Evolutionary conservation across 495 filamentous ascomycete genomes (phyloP), one percentile per base, ranked within the genome.

Genomic region (Neurospora tetrasperma): DNA sequence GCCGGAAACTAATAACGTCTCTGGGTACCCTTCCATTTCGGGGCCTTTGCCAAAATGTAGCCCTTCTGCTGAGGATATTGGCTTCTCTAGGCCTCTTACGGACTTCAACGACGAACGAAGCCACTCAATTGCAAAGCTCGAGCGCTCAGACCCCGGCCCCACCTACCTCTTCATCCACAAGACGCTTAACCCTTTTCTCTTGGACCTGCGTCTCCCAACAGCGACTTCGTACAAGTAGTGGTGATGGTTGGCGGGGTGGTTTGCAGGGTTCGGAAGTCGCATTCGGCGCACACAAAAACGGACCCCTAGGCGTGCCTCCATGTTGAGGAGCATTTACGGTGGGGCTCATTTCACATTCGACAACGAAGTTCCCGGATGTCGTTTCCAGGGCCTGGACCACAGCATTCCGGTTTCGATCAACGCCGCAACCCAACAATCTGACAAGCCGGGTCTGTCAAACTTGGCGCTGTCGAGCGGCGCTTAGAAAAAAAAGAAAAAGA

Each of bases 151-250:
- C 54, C 10, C 46, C 12, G 11, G 12, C 54, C 23, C 12, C 27
- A 14, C 54, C 12, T 27, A 66, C 27, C 27, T 66, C 54, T 31
- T 14, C 54, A 66, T 66, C 14, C 54, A 66, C 54, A 66, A 66
- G 23, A 75, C 75, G 78, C 75, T 74, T 81, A 77, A 74, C 79
- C 75, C 39, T 69, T 72, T 81, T 69, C 73, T 75, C 77, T 77
- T 43, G 80, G 78, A 82, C 78, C 77, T 82, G 80, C 80, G 72
- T 80, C 76, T 74, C 35, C 75, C 70, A 35, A 43, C 42, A 70
- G 74, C 62, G 71, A 74, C 73, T n/a, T 35, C 38, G 40, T 42
- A 38, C 4, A 38, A 38, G 35, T 38, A 35, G 69, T 69, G 42
- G 69, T 59, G 73, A 75, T 74, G 42, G 71, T 71, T 71, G 69